Conservation (phyloP, 345 rosid genomes). For the Eucalyptus viminalis region DNA sequence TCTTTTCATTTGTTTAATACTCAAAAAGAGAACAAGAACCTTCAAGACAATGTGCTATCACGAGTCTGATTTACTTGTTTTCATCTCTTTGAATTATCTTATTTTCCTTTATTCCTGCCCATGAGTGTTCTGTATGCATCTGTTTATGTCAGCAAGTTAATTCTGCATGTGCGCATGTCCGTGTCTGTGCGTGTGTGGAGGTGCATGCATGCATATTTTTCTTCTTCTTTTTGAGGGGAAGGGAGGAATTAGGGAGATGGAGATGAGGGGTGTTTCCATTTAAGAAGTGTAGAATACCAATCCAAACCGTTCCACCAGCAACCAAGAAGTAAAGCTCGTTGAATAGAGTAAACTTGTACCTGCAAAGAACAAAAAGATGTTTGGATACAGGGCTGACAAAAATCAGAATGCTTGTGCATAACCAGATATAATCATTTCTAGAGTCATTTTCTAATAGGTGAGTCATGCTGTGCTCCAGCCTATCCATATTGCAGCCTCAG, state of each 20-base stretch:
- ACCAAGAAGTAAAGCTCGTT: conserved; percentile 98
- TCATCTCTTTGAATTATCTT: neutral
- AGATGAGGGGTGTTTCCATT: neutral
- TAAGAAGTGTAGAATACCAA: conserved; percentile 32
- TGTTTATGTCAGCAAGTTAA: neutral
- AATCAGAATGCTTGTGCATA: neutral
- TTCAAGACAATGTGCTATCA: neutral
- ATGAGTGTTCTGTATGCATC: neutral
- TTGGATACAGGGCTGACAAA: neutral
- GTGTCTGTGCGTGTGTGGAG: neutral
- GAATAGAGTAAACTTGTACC: conserved; percentile 95
- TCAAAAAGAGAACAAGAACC: neutral
- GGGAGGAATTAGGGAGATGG: neutral
- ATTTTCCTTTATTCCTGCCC: neutral
- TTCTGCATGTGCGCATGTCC: neutral
- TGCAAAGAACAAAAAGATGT: conserved; percentile 3
- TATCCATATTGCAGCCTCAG: neutral
- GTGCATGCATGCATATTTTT: neutral
- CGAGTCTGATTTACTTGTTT: neutral
- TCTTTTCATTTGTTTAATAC: neutral
- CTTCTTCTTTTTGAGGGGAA: neutral
- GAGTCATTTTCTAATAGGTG: neutral
- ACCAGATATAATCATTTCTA: neutral
- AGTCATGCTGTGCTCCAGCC: neutral
- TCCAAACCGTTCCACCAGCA: conserved; percentile 99